Evolutionary conservation across 192 early-diverging fungal genomes (phyloP).

Genomic region (Backusella psychrophila): DNA sequence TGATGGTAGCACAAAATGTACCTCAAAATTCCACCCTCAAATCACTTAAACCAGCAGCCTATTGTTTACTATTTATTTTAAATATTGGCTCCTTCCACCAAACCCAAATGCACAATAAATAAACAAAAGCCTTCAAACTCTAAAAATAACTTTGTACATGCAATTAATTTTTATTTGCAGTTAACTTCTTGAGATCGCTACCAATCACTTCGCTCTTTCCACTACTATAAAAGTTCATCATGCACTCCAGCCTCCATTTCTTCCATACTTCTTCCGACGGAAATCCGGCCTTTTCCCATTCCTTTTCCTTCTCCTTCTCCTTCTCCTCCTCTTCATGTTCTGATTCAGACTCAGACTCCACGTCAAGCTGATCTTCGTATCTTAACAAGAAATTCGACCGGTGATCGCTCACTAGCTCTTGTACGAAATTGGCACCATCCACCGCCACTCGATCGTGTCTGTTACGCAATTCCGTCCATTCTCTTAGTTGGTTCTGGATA

Average conservation of each 20-base stretch:
- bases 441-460: constrained; percentile 33
- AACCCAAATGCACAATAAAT: neutral
- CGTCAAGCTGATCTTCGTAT: constrained; percentile 12
- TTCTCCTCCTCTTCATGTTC: constrained; percentile 12
- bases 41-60: too few relatives aligned
- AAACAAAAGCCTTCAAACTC: neutral
- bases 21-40: too few relatives aligned
- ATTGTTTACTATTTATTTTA: too few relatives aligned
- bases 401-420: constrained; percentile 18
- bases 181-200: constrained; percentile 32
- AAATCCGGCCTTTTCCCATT: constrained; percentile 38
- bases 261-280: constrained; percentile 28
- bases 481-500: constrained; percentile 11
- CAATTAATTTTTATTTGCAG: constrained; percentile 12
- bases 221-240: constrained; percentile 38
- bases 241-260: constrained; percentile 35
- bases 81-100: too few relatives aligned
- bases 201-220: constrained; percentile 29
- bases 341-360: constrained; percentile 8
- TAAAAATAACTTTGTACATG: neutral
- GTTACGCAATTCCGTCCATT: constrained; percentile 24
- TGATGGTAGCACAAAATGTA: too few relatives aligned
- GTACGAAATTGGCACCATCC: constrained; percentile 9
- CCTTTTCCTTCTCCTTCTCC: neutral
- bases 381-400: constrained; percentile 15